A percentile compares a stretch with the other conserved stretches of the same genome.
Evolutionary conservation across 257 asterid species (phyloP).

Genomic region (Salvia miltiorrhiza): DNA sequence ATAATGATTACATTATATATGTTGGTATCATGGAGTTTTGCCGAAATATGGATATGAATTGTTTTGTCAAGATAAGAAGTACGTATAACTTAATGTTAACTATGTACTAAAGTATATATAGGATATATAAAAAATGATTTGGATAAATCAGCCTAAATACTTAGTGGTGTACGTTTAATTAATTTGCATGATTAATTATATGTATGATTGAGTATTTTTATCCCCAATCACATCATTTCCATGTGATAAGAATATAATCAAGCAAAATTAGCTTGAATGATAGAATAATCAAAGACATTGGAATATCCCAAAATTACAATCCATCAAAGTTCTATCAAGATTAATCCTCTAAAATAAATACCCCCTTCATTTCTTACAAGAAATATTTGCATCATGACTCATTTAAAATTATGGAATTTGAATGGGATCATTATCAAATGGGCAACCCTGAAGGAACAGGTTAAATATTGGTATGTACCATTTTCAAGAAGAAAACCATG

Average conservation of each 20-base stretch:
- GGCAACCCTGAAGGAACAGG: neutral
- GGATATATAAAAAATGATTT: neutral
- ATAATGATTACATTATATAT: neutral
- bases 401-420: neutral
- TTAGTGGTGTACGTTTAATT: no score
- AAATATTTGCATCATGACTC: no score
- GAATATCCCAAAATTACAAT: no score
- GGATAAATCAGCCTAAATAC: neutral
- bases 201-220: no score
- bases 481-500: slow-evolving; percentile 3
- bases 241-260: no score
- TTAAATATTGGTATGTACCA: neutral
- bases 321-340: no score
- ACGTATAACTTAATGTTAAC: neutral
- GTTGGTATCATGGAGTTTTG: neutral
- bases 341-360: no score
- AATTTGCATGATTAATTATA: neutral
- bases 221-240: no score
- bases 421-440: neutral
- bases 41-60: neutral
- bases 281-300: no score
- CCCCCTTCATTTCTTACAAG: no score
- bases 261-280: no score
- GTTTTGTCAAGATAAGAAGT: neutral
- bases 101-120: neutral